Evolutionary conservation across 1,284 basidiomycete genomes (phyloP), one percentile per base, ranked within the genome.

Genomic region (Waitea zeae): DNA sequence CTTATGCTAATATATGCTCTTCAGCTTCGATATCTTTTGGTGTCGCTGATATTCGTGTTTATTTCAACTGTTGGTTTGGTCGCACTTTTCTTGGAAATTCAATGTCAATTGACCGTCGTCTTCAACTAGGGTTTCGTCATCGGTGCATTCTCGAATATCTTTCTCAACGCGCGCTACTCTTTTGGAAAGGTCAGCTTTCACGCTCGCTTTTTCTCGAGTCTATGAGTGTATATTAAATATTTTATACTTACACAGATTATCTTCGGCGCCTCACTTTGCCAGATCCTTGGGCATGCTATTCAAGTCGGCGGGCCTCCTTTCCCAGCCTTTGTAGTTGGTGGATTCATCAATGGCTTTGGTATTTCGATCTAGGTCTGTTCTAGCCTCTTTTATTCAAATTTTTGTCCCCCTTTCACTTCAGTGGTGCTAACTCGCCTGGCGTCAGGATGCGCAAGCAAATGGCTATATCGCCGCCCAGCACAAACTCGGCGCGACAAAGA

Each of bases 281-380:
- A 72, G 49, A 44, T 68, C 3, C 39, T 64, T n/a, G 63, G 57
- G 3, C 70, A 67, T 42, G 43, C 38, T 7, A 48, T 59, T n/a
- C 47, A 52, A 49, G 60, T 63, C 11, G 61, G 73, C 15, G 73
- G 65, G 2, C 62, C 67, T 3, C 79, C 80, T 0, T 84, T 76
- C 48, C 71, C 75, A 0, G 55, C 73, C 3, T 73, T 80, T 45
- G 64, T 73, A 30, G 45, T 73, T 30, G 64, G 67, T 0, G 82
- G 64, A 44, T 46, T 57, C 3, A 56, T 79, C 38, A 69, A 67
- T 36, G 79, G 80, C 1, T 62, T 73, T 38, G 76, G 73, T 1
- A 51, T 71, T 30, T 60, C 66, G 4, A 45, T 73, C 17, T 64
- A 68, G 46, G 67, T 65, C 42, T 31, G 50, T 40, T 11, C 17